Conservation (phyloP, 177 flowering plant species). For the Tripterygium wilfordii region DNA sequence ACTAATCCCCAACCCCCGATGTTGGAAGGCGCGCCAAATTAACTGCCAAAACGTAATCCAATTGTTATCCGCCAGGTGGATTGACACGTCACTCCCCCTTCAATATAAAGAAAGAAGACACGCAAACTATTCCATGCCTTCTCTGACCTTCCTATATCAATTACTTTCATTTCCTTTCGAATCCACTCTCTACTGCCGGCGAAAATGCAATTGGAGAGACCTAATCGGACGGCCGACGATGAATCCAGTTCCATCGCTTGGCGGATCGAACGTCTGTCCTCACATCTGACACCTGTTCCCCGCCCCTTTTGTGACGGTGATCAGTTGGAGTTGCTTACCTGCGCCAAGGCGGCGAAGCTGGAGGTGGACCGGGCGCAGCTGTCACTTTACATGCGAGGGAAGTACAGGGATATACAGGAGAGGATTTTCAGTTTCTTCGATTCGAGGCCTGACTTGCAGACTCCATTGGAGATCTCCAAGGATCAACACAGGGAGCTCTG, state of each 20-base stretch:
- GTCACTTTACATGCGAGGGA: slow-evolving; percentile 70
- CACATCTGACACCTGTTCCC: slow-evolving; percentile 35
- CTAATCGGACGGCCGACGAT: slow-evolving; percentile 28
- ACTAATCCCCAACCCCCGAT: too few relatives aligned
- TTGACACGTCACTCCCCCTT: too few relatives aligned
- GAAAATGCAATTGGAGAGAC: slow-evolving; percentile 4
- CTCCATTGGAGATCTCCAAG: slow-evolving; percentile 77
- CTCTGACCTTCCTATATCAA: too few relatives aligned
- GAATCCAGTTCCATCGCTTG: slow-evolving; percentile 15
- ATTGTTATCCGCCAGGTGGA: too few relatives aligned
- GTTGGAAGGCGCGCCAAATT: too few relatives aligned
- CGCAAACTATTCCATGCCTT: too few relatives aligned
- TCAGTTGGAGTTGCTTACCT: slow-evolving; percentile 25
- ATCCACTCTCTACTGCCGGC: too few relatives aligned
- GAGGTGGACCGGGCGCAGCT: slow-evolving; percentile 32
- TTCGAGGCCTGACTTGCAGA: slow-evolving; percentile 78
- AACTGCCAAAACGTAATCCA: too few relatives aligned
- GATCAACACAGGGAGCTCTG: slow-evolving; percentile 83
- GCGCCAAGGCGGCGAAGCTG: slow-evolving; percentile 36
- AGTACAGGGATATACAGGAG: slow-evolving; percentile 72
- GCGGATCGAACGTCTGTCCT: slow-evolving; percentile 51
- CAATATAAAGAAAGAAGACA: too few relatives aligned
- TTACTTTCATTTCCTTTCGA: too few relatives aligned
- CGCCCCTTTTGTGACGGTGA: neutral
- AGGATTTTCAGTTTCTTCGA: slow-evolving; percentile 57